Evolutionary conservation across 2,329 filamentous ascomycete genomes (phyloP).

Genomic region (Dryadomyces quercus-mongolicae): DNA sequence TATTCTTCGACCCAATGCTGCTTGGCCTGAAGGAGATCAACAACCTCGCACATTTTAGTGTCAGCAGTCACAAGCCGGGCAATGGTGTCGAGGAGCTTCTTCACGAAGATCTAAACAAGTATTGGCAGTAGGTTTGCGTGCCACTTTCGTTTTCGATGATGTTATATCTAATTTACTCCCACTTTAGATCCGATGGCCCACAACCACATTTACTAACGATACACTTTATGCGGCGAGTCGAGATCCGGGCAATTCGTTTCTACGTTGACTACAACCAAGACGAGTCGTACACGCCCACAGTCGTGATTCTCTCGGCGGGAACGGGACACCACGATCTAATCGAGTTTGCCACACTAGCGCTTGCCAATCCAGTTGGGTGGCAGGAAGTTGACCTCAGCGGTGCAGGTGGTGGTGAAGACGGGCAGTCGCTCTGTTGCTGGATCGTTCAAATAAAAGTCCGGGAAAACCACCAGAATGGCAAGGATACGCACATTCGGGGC

Average conservation of each 20-base stretch:
- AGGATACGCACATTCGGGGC: constrained; percentile 93
- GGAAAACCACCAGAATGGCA: constrained; percentile 98
- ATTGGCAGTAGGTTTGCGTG: constrained; percentile 56
- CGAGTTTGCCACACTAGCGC: constrained; percentile 70
- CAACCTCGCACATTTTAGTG: constrained; percentile 71
- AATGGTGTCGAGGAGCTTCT: constrained; percentile 67
- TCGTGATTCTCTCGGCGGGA: constrained; percentile 78
- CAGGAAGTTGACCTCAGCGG: constrained; percentile 60
- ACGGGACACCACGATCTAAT: constrained; percentile 87
- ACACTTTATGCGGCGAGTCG: constrained; percentile 74
- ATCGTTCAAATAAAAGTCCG: constrained; percentile 82
- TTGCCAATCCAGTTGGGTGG: constrained; percentile 77
- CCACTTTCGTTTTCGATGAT: no score
- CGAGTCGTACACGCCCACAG: constrained; percentile 92
- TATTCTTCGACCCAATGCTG: constrained; percentile 37
- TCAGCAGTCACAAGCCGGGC: constrained; percentile 70
- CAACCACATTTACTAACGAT: constrained; percentile 71
- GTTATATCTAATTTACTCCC: not conserved
- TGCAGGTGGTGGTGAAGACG: constrained; percentile 47
- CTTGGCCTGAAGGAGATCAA: constrained; percentile 68
- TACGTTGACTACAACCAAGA: constrained; percentile 87
- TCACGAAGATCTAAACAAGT: constrained; percentile 58
- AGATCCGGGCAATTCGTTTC: constrained; percentile 66
- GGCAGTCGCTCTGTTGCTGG: constrained; percentile 72
- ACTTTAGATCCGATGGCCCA: constrained; percentile 60